phyloP scores from a whole-genome alignment of 371 early-diverging fungal genomes.

The Mortierella sp. region DNA sequence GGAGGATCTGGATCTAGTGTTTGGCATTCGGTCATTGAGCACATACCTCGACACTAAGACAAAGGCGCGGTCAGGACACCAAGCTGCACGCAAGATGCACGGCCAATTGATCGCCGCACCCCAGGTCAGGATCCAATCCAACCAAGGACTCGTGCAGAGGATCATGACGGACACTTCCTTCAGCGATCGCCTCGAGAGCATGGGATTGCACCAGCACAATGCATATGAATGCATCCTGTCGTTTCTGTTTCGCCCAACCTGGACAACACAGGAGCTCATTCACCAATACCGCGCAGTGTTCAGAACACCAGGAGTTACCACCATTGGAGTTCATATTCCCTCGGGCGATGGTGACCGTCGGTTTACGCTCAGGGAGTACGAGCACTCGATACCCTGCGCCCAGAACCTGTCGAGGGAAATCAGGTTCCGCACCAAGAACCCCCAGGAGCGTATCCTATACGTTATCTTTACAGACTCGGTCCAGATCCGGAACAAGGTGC shows the following conservation, averaged over 20 bases:
- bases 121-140: neutral
- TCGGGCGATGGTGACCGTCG: neutral
- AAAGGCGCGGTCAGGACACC: conserved; percentile 9
- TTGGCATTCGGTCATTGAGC: conserved; percentile 14
- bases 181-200: conserved; percentile 16
- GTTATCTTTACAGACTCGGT: conserved; percentile 17
- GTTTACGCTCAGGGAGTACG: neutral
- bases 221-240: conserved; percentile 21
- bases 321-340: conserved; percentile 13
- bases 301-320: conserved; percentile 6
- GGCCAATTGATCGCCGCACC: conserved; percentile 2
- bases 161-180: conserved; percentile 16
- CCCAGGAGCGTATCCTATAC: conserved; percentile 2
- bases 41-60: conserved; percentile 2
- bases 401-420: conserved; percentile 2
- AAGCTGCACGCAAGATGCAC: neutral
- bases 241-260: conserved; percentile 15
- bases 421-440: neutral
- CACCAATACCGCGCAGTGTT: conserved; percentile 22
- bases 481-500: neutral
- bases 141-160: conserved; percentile 15
- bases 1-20: neutral
- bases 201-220: conserved; percentile 15
- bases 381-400: conserved; percentile 14
- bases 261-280: conserved; percentile 5